Percentiles rank a stretch among this genome's conserved stretches.
Evolutionary conservation across 2,329 filamentous ascomycete genomes (phyloP).

Genomic region (Cephalotrichum gorgonifer): DNA sequence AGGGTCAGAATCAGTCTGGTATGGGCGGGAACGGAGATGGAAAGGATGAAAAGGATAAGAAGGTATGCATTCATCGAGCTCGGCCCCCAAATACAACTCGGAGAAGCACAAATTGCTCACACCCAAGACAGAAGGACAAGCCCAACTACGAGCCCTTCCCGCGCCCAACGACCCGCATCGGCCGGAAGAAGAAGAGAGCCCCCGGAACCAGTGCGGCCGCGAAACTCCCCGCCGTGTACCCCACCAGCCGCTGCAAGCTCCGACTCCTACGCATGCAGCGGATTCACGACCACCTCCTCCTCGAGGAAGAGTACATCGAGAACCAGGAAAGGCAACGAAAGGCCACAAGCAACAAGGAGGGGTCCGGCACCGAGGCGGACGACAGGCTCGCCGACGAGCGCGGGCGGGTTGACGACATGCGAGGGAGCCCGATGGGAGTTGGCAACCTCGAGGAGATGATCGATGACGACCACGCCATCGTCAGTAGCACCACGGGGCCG

Average conservation of each 20-base stretch:
- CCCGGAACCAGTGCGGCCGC: conserved; percentile 88
- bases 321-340: conserved; percentile 96
- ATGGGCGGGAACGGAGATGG: conserved; percentile 66
- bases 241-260: conserved; percentile 94
- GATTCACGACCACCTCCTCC: conserved; percentile 90
- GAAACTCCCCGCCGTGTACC: conserved; percentile 89
- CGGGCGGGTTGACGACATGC: conserved; percentile 93
- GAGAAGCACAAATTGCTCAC: neutral
- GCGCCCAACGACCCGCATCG: conserved; percentile 90
- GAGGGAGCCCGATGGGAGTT: conserved; percentile 96
- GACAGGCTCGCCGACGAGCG: conserved; percentile 93
- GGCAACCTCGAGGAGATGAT: conserved; percentile 98
- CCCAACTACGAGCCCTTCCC: conserved; percentile 99
- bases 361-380: conserved; percentile 58
- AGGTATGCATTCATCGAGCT: conserved; percentile 42
- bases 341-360: conserved; percentile 72
- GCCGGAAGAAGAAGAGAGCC: conserved; percentile 96
- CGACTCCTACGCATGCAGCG: conserved; percentile 96
- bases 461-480: conserved; percentile 97
- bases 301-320: conserved; percentile 98
- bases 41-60: conserved; percentile 86
- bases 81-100: neutral
- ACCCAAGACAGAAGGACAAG: conserved; percentile 75
- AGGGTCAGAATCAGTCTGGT: conserved; percentile 82
- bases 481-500: conserved; percentile 91